Conservation (phyloP, 2,329 filamentous ascomycete species). For the Aspergillus latus region DNA sequence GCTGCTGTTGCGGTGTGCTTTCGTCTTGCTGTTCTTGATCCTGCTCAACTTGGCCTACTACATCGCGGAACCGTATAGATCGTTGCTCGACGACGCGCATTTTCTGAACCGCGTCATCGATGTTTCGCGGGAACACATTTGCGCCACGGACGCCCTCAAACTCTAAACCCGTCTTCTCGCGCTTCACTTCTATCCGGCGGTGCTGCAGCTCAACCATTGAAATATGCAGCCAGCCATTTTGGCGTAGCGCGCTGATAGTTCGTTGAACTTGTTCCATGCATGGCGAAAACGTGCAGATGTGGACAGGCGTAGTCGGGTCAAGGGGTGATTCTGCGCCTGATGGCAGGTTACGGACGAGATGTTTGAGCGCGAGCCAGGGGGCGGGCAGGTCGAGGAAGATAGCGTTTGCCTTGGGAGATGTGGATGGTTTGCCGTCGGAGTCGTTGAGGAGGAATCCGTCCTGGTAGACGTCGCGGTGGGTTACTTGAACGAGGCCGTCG, state of each 20-base stretch:
- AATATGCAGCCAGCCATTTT: conserved; percentile 85
- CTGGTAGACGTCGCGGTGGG: conserved; percentile 51
- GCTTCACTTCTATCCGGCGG: conserved; percentile 73
- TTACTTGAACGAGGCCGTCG: conserved; percentile 45
- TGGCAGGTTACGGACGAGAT: conserved; percentile 43
- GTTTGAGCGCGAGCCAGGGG: conserved; percentile 51
- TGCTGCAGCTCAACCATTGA: conserved; percentile 89
- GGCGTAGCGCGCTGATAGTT: conserved; percentile 77
- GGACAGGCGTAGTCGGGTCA: conserved; percentile 67
- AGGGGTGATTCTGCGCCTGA: conserved; percentile 53
- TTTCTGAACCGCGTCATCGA: conserved; percentile 74
- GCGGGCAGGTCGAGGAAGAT: conserved; percentile 54
- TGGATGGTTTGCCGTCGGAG: conserved; percentile 1
- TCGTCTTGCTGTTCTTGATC: conserved; percentile 14
- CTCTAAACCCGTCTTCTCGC: conserved; percentile 75
- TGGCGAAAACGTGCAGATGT: conserved; percentile 92
- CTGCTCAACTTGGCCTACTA: conserved; percentile 18
- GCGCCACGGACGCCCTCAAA: conserved; percentile 66
- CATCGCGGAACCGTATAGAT: conserved; percentile 63
- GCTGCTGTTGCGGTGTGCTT: conserved; percentile 16
- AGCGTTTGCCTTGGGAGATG: conserved; percentile 46
- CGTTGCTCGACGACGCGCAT: conserved; percentile 72
- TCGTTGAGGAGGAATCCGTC: conserved; percentile 46
- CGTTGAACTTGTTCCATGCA: conserved; percentile 95
- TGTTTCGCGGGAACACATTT: conserved; percentile 64